Evolutionary conservation across 805 yeast species (phyloP).

Genomic region (Teunomyces pallodes): DNA sequence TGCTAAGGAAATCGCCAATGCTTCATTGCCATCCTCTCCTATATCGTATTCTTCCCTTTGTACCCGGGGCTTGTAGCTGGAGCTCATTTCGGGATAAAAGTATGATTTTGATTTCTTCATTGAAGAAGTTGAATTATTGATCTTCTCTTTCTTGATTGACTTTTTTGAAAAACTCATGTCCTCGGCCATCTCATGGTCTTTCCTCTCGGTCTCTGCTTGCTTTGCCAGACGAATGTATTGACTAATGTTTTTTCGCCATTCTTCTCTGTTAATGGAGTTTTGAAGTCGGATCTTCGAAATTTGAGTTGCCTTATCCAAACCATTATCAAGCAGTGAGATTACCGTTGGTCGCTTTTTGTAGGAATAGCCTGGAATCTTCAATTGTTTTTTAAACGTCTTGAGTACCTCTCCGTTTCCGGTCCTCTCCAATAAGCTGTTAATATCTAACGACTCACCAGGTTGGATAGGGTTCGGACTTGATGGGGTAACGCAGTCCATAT

Average conservation of each 20-base stretch:
- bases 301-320: constrained; percentile 13
- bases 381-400: background rate
- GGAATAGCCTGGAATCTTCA: constrained; percentile 9
- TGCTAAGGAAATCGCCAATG: background rate
- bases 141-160: background rate
- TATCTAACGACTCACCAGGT: constrained; percentile 76
- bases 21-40: constrained; percentile 6
- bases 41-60: constrained; percentile 7
- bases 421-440: constrained; percentile 48
- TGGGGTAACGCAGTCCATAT: constrained; percentile 86
- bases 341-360: constrained; percentile 14
- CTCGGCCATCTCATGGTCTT: background rate
- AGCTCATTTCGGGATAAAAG: background rate
- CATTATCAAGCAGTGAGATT: constrained; percentile 14
- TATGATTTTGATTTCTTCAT: background rate
- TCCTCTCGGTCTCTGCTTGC: constrained; percentile 2
- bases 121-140: background rate
- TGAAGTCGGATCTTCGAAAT: constrained; percentile 27
- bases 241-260: constrained; percentile 22
- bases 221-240: constrained; percentile 13
- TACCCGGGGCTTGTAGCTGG: background rate
- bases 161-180: background rate
- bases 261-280: constrained; percentile 20
- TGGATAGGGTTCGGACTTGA: constrained; percentile 65
- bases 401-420: constrained; percentile 14